Conservation (phyloP, 2,329 filamentous ascomycete species). For the Daldinia sp. region DNA sequence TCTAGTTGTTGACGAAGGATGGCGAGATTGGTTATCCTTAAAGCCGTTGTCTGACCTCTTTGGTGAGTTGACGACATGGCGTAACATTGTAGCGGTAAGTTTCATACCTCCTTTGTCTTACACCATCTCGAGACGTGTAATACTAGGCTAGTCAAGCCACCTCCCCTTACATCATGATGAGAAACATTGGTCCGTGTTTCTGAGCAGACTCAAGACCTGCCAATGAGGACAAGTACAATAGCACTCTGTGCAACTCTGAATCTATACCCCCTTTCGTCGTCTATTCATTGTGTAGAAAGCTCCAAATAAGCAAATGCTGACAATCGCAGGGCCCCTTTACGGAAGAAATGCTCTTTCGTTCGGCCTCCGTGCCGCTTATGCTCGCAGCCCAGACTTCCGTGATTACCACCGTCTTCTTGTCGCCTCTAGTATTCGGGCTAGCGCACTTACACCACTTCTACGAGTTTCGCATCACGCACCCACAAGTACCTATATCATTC, state of each 20-base stretch:
- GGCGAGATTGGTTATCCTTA: slow-evolving; percentile 72
- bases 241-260: slow-evolving; percentile 52
- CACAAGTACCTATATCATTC: slow-evolving; percentile 73
- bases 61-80: slow-evolving; percentile 82
- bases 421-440: slow-evolving; percentile 90
- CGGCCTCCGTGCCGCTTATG: slow-evolving; percentile 84
- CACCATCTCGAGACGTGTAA: not conserved
- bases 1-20: slow-evolving; percentile 77
- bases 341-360: slow-evolving; percentile 94
- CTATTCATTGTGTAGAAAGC: slow-evolving; percentile 13
- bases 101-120: slow-evolving; percentile 15
- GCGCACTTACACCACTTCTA: slow-evolving; percentile 97
- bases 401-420: slow-evolving; percentile 77
- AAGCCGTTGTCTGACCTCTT: slow-evolving; percentile 70
- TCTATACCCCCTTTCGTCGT: not conserved
- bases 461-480: slow-evolving; percentile 87
- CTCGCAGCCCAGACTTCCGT: slow-evolving; percentile 73
- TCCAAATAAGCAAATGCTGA: slow-evolving; percentile 15
- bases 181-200: slow-evolving; percentile 85
- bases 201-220: slow-evolving; percentile 65
- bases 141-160: slow-evolving; percentile 1
- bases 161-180: slow-evolving; percentile 71
- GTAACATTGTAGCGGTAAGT: slow-evolving; percentile 87
- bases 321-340: slow-evolving; percentile 79
- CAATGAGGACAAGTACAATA: slow-evolving; percentile 53